phyloP scores from a whole-genome alignment of 1,284 basidiomycete species.

The Limonomyces culmigenus region DNA sequence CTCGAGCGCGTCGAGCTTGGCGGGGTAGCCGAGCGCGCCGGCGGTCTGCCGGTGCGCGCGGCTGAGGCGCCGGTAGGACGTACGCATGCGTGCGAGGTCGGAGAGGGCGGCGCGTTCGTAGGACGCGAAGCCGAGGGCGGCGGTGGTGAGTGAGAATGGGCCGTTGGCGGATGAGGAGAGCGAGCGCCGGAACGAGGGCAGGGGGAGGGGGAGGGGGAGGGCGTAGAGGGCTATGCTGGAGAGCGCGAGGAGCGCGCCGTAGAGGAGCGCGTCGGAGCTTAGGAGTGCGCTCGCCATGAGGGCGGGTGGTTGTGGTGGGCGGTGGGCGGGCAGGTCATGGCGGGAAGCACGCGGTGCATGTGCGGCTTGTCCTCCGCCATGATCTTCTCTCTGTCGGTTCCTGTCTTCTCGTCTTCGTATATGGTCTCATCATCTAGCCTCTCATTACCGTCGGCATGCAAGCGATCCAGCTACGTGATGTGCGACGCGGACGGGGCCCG shows the following conservation, averaged over 20 bases:
- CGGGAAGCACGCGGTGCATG: too few relatives aligned
- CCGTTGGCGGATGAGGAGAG: neutral
- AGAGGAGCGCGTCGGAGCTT: neutral
- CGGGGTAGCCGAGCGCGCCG: conserved; percentile 32
- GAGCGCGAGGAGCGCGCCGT: conserved; percentile 1
- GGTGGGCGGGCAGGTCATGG: too few relatives aligned
- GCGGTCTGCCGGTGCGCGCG: conserved; percentile 28
- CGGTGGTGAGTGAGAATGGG: conserved; percentile 20
- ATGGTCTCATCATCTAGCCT: too few relatives aligned
- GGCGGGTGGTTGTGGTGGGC: too few relatives aligned
- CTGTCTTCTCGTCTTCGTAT: too few relatives aligned
- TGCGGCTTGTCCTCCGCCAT: too few relatives aligned
- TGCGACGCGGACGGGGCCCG: too few relatives aligned
- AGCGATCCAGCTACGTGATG: too few relatives aligned
- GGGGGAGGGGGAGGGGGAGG: neutral
- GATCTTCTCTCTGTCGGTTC: too few relatives aligned
- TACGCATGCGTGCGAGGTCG: conserved; percentile 20
- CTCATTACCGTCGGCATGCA: too few relatives aligned
- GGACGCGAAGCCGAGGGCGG: conserved; percentile 18
- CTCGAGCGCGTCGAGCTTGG: conserved; percentile 28
- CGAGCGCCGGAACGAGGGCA: neutral
- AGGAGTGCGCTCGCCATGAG: too few relatives aligned
- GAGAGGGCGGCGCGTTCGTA: conserved; percentile 19
- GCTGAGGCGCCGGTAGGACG: conserved; percentile 19
- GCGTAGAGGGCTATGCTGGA: conserved; percentile 1